Base-by-base conservation (phyloP, 345 rosid genomes). In the Pseudoturritis turrita region DNA sequence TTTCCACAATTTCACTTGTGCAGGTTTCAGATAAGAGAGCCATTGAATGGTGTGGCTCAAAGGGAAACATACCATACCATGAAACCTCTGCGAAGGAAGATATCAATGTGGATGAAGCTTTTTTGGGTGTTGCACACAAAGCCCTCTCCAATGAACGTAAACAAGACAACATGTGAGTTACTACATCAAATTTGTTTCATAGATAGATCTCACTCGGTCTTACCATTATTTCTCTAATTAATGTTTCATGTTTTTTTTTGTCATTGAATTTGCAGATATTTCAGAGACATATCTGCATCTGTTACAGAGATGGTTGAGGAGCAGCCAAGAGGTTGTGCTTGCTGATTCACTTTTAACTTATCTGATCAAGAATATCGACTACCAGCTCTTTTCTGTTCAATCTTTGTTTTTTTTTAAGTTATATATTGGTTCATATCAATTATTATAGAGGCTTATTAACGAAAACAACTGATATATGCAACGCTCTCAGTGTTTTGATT, bases 31-130 rank as follows among this genome's bases (percentile, higher is more conserved):
- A 85, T 76, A 85, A 82, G 67, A 87, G 78, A 76, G 97, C 92
- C 2, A 68, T 55, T 26, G 98, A 87, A 3, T 90, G 97, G 98
- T 93, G 97, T 75, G 83, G 62, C 17, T 81, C 85, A 5, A 85
- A 51, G 68, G 87, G 92, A 37, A 84, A 81, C 63, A 80, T 89
- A 50, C 87, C 94, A 1, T 89, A 86, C 76, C 80, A 83, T 54
- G 97, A 90, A 83, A 90, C 97, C 28, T 93, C 98, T 5, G 96
- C 98, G 1, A 90, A 89, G 72, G 90, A 86, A 68, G 75, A 82
- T 78, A 80, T 80, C 74, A 86, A 86, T 51, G 83, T 93, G 6
- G 91, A 89, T 60, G 91, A 87, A 72, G 97, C 98, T 7, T 93
- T 90, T 71, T 62, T 87, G 10, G 74, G 82, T 4, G 84, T 83